Evolutionary conservation across 228 moss, liverwort and hornwort genomes (phyloP).

Genomic region (Sphagnum fallax): DNA sequence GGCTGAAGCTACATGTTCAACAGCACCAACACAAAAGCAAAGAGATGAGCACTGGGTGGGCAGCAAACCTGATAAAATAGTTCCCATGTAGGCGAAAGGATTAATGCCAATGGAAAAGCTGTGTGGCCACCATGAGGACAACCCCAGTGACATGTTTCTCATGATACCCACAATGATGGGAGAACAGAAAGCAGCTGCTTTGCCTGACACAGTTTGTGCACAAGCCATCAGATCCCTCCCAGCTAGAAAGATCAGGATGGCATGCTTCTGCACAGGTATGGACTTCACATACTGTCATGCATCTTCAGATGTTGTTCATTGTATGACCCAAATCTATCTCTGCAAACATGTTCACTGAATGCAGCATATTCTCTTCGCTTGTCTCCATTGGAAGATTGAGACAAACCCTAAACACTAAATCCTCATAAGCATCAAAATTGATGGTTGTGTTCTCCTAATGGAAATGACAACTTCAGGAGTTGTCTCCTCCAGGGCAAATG

Average conservation of each 20-base stretch:
- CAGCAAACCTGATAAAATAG: conserved; percentile 80
- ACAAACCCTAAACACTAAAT: conserved; percentile 12
- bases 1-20: too few species aligned
- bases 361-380: conserved; percentile 85
- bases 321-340: conserved; percentile 95
- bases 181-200: conserved; percentile 96
- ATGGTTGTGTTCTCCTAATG: conserved; percentile 96
- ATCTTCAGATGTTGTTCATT: conserved; percentile 85
- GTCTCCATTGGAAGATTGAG: conserved; percentile 69
- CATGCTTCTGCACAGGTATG: conserved; percentile 93
- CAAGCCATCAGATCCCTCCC: conserved; percentile 98
- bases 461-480: conserved; percentile 40
- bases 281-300: conserved; percentile 88
- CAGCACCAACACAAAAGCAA: not conserved
- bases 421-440: conserved; percentile 98
- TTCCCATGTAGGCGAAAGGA: conserved; percentile 89
- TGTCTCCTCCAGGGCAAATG: conserved; percentile 81
- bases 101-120: conserved; percentile 84
- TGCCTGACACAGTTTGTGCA: conserved; percentile 95
- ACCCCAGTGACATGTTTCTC: conserved; percentile 79
- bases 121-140: conserved; percentile 87
- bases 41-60: not conserved
- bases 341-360: conserved; percentile 78
- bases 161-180: conserved; percentile 96
- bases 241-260: conserved; percentile 82